phyloP scores from a whole-genome alignment of 1,284 basidiomycete species.

The Malassezia equina region DNA sequence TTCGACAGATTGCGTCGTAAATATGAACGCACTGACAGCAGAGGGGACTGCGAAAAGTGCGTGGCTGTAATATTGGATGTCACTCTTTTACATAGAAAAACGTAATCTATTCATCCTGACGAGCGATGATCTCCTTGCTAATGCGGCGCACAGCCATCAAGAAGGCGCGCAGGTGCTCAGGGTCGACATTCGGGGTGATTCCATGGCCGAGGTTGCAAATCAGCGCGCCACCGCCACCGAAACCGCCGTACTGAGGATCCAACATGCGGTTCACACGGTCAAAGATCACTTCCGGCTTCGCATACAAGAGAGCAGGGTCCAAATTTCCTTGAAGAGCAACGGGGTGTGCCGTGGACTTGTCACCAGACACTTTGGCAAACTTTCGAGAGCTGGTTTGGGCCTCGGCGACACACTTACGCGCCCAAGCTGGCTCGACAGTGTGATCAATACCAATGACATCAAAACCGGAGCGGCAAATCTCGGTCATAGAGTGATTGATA shows the following conservation, averaged over 20 bases:
- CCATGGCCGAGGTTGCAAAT: slow-evolving; percentile 96
- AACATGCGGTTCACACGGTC: slow-evolving; percentile 67
- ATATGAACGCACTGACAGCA: neutral
- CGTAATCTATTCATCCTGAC: neutral
- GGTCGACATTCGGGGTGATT: slow-evolving; percentile 54
- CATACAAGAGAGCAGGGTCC: slow-evolving; percentile 78
- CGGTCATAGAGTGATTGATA: slow-evolving; percentile 39
- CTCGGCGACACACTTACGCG: slow-evolving; percentile 35
- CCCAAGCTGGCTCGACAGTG: slow-evolving; percentile 40
- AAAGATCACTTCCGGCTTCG: slow-evolving; percentile 70
- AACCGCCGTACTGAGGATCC: slow-evolving; percentile 56
- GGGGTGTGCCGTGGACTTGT: slow-evolving; percentile 44
- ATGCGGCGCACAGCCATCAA: slow-evolving; percentile 41
- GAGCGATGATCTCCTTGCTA: slow-evolving; percentile 28
- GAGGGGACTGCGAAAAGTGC: neutral
- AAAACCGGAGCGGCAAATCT: slow-evolving; percentile 42
- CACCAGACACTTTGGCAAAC: slow-evolving; percentile 19
- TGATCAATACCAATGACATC: slow-evolving; percentile 46
- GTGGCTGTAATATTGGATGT: neutral
- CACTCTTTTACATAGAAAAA: neutral
- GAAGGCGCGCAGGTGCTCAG: slow-evolving; percentile 40
- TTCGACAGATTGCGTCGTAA: neutral
- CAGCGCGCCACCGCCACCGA: slow-evolving; percentile 55
- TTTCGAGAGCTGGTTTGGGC: slow-evolving; percentile 16
- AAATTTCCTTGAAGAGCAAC: slow-evolving; percentile 88